A percentile compares a stretch with the other conserved stretches of the same genome.
These are phyloP conservation scores for Kalanchoe fedtschenkoi DNA, from an alignment of 164 flowering plant genomes.

Conservation along the genomic window DNA sequence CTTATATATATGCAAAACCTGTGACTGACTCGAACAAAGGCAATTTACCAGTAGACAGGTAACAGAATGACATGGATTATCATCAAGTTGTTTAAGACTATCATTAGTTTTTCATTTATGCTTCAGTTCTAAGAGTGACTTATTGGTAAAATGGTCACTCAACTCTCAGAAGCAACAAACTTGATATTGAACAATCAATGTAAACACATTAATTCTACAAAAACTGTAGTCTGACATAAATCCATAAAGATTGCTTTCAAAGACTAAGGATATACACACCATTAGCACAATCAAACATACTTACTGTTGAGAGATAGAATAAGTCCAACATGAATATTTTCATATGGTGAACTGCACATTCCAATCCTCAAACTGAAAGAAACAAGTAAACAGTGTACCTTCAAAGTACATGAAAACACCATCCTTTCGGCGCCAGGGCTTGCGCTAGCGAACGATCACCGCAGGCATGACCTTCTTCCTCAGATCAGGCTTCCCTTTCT, in stretches of 20 bases:
- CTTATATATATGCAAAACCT: background rate
- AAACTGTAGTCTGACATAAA: background rate
- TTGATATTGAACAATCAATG: background rate
- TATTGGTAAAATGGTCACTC: background rate
- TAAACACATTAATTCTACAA: background rate
- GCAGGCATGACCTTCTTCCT: slow-evolving; percentile 1
- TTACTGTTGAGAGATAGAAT: no score
- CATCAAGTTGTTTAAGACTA: background rate
- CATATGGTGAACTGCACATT: background rate
- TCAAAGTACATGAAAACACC: background rate
- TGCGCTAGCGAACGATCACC: background rate
- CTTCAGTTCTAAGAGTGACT: background rate
- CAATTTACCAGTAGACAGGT: slow-evolving; percentile 1
- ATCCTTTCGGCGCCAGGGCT: no score
- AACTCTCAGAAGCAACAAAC: background rate
- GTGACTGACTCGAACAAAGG: background rate
- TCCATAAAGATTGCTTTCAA: no score
- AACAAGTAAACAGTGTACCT: background rate
- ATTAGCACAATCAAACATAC: no score
- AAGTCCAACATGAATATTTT: background rate
- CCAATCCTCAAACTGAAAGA: background rate
- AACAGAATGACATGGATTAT: background rate
- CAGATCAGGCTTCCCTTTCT: no score
- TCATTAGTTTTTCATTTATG: background rate
- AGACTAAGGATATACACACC: no score